phyloP scores from a whole-genome alignment of 805 yeast species.

The Lipomyces orientalis region DNA sequence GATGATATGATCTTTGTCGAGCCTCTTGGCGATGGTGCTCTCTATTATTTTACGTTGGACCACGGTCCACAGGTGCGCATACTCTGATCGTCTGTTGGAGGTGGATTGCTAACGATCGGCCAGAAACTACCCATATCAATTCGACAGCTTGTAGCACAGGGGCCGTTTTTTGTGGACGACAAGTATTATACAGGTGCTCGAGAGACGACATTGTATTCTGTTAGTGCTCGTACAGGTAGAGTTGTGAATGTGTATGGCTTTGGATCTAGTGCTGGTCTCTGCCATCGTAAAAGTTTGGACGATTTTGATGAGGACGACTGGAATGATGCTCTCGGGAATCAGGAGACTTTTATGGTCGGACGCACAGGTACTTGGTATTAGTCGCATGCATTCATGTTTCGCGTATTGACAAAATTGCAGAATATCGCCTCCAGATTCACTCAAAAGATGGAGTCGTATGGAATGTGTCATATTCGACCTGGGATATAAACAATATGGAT shows the following conservation, averaged over 20 bases:
- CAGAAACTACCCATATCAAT: conserved; percentile 74
- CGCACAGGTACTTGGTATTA: conserved; percentile 19
- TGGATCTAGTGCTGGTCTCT: conserved; percentile 46
- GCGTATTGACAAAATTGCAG: conserved; percentile 37
- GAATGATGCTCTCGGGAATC: conserved; percentile 18
- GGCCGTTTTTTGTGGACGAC: conserved; percentile 84
- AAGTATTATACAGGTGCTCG: conserved; percentile 83
- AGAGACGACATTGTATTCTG: conserved; percentile 72
- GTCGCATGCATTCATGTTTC: conserved; percentile 19
- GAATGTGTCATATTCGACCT: conserved; percentile 83
- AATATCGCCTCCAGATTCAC: conserved; percentile 60
- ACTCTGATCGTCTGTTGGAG: neutral
- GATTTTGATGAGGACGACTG: conserved; percentile 34
- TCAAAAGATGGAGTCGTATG: conserved; percentile 72
- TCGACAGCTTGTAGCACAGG: conserved; percentile 73
- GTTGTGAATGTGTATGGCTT: conserved; percentile 72
- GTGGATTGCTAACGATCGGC: neutral
- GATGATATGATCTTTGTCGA: conserved; percentile 72
- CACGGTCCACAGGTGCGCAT: conserved; percentile 65
- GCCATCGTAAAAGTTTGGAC: conserved; percentile 12
- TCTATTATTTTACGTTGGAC: conserved; percentile 78
- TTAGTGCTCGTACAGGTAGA: conserved; percentile 77
- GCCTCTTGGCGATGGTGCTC: conserved; percentile 81
- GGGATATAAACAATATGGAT: conserved; percentile 93
- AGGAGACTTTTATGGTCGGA: conserved; percentile 29